A percentile compares a stretch with the other conserved stretches of the same genome.
These are phyloP conservation scores for Achlya hypogyna DNA, from an alignment of 352 stramenopile species.

Conservation along the genomic window DNA sequence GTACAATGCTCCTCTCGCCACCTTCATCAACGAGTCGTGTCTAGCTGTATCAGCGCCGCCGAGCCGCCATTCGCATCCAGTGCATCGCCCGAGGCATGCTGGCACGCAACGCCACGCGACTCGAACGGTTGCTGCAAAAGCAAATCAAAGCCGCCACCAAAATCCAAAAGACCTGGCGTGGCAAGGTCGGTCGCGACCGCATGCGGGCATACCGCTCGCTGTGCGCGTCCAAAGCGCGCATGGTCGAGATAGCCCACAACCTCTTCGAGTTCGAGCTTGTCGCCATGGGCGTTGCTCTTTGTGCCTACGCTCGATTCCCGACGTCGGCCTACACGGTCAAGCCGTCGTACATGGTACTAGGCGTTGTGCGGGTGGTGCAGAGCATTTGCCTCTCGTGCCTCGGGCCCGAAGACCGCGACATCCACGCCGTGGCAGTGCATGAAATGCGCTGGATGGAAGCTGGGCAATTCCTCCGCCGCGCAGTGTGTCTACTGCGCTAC, in stretches of 20 bases:
- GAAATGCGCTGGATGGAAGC: slow-evolving; percentile 54
- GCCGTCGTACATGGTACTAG: slow-evolving; percentile 48
- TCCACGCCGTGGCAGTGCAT: slow-evolving; percentile 21
- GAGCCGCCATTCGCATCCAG: slow-evolving; percentile 50
- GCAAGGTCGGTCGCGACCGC: slow-evolving; percentile 42
- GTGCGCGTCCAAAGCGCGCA: slow-evolving; percentile 24
- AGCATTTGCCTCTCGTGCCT: slow-evolving; percentile 53
- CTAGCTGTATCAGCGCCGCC: slow-evolving; percentile 55
- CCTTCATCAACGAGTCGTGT: not conserved
- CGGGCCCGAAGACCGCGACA: slow-evolving; percentile 35
- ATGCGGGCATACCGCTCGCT: slow-evolving; percentile 49
- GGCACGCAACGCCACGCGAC: slow-evolving; percentile 29
- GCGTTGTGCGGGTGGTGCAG: slow-evolving; percentile 49
- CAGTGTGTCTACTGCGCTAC: slow-evolving; percentile 33
- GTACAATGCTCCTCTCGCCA: not conserved
- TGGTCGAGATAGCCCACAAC: slow-evolving; percentile 22
- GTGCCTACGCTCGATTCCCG: slow-evolving; percentile 9
- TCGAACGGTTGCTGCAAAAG: slow-evolving; percentile 19
- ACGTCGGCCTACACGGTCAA: slow-evolving; percentile 20
- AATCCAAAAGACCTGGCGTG: slow-evolving; percentile 54
- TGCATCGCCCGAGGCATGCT: slow-evolving; percentile 43
- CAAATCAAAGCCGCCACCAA: slow-evolving; percentile 22
- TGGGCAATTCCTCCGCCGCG: slow-evolving; percentile 41
- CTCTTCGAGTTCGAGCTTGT: slow-evolving; percentile 40
- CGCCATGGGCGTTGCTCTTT: slow-evolving; percentile 25